Evolutionary conservation across 441 rosid genomes (phyloP), one percentile per base, ranked within the genome.

Genomic region (Capsella rubella): DNA sequence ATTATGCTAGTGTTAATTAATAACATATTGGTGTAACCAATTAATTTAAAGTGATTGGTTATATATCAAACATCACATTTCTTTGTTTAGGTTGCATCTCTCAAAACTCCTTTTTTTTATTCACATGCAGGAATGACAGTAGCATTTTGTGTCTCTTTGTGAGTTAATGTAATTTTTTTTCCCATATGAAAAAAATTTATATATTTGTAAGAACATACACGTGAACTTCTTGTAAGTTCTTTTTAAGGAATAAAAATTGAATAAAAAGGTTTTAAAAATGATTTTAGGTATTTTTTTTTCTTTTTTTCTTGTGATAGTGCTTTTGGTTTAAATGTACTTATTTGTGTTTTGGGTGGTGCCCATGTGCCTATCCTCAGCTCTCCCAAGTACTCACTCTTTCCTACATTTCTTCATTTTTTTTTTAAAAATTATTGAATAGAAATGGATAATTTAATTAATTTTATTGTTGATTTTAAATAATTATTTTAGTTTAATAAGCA

Each of bases 161-260:
- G 72, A 70, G 71, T 76, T 64, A 64, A 56, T 56, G 67, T 56
- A 50, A 60, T 56, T 64, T 53, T 40, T 70, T 64, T 53, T 40
- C 64, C 49, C 61, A 64, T 39, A 53, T n/a, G 35, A 40, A 46
- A 46, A 74, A n/a, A 13, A 51, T 61, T 28, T 56, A 64, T 32
- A 49, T 50, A n/a, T 45, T 21, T 73, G 62, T 56, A 54, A 70
- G 53, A 76, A 63, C 71, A 31, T 47, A 76, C 62, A 76, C 79
- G 79, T 64, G 79, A 76, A 69, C 67, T 64, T 76, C 75, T 76
- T 62, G 79, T 16, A 62, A 35, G 79, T 75, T 76, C 70, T 56
- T 76, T 21, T 61, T 61, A 61, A 75, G 79, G 64, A 75, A 75
- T 75, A 27, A 69, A 35, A 69, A 45, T 16, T 37, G 57, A 68